phyloP scores from a whole-genome alignment of 495 filamentous ascomycete species.

The Evansstolkia leycettana region DNA sequence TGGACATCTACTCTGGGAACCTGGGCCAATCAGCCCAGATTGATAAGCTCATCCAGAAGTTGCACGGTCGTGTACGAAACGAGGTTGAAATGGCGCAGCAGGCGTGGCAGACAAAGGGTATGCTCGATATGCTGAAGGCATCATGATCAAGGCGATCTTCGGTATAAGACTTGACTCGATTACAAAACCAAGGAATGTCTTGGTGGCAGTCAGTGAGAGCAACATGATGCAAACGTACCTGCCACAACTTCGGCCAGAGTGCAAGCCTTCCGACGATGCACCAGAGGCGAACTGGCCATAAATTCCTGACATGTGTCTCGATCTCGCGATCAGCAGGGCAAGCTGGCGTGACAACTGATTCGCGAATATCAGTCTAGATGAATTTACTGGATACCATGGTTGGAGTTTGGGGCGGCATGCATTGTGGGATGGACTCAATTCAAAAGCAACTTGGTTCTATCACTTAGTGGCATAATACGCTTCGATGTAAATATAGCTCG shows the following conservation, averaged over 20 bases:
- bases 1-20: slow-evolving; percentile 80
- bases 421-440: neutral
- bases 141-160: slow-evolving; percentile 7
- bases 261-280: too few relatives aligned
- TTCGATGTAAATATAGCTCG: too few relatives aligned
- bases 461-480: neutral
- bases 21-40: slow-evolving; percentile 63
- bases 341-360: neutral
- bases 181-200: too few relatives aligned
- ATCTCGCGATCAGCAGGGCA: too few relatives aligned
- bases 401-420: slow-evolving; percentile 9
- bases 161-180: too few relatives aligned
- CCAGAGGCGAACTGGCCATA: too few relatives aligned
- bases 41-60: slow-evolving; percentile 46
- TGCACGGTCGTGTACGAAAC: slow-evolving; percentile 55
- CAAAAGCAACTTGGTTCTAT: slow-evolving; percentile 10
- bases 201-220: too few relatives aligned
- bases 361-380: slow-evolving; percentile 4
- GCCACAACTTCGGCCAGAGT: too few relatives aligned
- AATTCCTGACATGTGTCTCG: too few relatives aligned
- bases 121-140: slow-evolving; percentile 62
- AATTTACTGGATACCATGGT: slow-evolving; percentile 10
- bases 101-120: slow-evolving; percentile 65
- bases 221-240: too few relatives aligned
- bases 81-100: slow-evolving; percentile 75